Evolutionary conservation across 108 stramenopile species (phyloP).

Genomic region (Thalassiosira profunda): DNA sequence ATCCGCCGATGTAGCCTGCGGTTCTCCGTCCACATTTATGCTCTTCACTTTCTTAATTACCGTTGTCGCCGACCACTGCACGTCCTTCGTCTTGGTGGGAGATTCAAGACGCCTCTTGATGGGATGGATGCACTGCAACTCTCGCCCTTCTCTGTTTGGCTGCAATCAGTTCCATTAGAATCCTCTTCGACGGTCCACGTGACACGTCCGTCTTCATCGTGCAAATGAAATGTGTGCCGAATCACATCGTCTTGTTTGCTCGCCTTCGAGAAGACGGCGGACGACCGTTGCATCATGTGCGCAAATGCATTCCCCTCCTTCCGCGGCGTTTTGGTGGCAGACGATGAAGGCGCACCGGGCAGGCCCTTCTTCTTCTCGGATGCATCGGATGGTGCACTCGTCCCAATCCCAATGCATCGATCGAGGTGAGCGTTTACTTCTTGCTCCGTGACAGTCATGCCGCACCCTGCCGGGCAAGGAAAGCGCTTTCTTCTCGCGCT

Average conservation of each 20-base stretch:
- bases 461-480: conserved; percentile 56
- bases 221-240: conserved; percentile 43
- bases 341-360: neutral
- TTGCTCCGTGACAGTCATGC: conserved; percentile 29
- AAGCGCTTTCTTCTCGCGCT: too few species aligned
- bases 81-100: neutral
- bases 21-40: neutral
- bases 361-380: neutral
- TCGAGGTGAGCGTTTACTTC: conserved; percentile 59
- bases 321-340: neutral
- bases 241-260: conserved; percentile 1
- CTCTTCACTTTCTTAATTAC: conserved; percentile 29
- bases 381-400: neutral
- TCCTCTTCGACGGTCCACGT: conserved; percentile 28
- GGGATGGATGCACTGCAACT: neutral
- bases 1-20: neutral
- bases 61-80: conserved; percentile 48
- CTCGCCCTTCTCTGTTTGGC: neutral
- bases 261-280: conserved; percentile 39
- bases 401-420: conserved; percentile 19
- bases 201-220: conserved; percentile 33
- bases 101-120: neutral
- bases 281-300: conserved; percentile 67
- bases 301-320: conserved; percentile 40
- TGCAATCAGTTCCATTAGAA: conserved; percentile 18